These are phyloP conservation scores for Cornus kousa DNA, from an alignment of 148 eudicot genomes.

Conservation along the genomic window DNA sequence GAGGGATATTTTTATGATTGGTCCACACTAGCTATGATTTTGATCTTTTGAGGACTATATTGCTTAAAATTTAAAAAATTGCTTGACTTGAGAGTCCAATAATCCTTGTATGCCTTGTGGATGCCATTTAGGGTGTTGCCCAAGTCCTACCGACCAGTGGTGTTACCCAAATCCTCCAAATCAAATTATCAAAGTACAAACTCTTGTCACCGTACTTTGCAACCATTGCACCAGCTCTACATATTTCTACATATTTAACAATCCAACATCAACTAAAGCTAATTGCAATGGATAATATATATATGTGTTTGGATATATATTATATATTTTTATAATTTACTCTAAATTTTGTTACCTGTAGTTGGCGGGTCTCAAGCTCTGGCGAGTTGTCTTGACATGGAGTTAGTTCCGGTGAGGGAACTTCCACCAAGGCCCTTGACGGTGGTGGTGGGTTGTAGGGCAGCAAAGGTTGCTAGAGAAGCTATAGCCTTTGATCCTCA, in stretches of 20 bases:
- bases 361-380: conserved; percentile 35
- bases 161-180: conserved; percentile 93
- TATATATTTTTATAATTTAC: too few relatives aligned
- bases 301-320: too few relatives aligned
- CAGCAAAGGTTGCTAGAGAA: conserved; percentile 73
- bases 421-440: conserved; percentile 87
- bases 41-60: too few relatives aligned
- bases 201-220: conserved; percentile 98
- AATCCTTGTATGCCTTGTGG: too few relatives aligned
- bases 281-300: too few relatives aligned
- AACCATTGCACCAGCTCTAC: conserved; percentile 66
- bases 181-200: conserved; percentile 93
- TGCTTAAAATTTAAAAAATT: too few relatives aligned
- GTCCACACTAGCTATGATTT: too few relatives aligned
- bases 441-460: conserved; percentile 57
- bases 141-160: conserved; percentile 97
- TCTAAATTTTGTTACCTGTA: conserved; percentile 33
- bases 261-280: background rate
- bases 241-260: conserved; percentile 29
- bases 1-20: too few relatives aligned
- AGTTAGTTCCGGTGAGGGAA: conserved; percentile 77
- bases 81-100: too few relatives aligned
- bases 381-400: conserved; percentile 50
- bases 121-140: too few relatives aligned
- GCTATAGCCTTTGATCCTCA: conserved; percentile 42